Percentiles rank a stretch among this genome's conserved stretches.
Evolutionary conservation across 768 basidiomycete genomes (phyloP).

Genomic region (Leucosporidium yakuticum): DNA sequence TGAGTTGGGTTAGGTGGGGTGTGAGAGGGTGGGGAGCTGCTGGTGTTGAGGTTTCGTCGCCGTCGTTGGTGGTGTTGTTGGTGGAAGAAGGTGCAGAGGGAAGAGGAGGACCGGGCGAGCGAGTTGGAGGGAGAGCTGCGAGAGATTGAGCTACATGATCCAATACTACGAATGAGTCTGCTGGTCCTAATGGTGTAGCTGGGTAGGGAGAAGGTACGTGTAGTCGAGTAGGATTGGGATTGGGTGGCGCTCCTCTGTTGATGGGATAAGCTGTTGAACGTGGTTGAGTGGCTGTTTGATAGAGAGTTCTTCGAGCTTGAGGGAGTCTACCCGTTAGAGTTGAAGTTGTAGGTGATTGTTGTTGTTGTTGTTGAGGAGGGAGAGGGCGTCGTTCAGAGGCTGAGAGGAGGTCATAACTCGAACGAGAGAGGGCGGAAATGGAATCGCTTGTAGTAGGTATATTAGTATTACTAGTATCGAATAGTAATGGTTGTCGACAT

Average conservation of each 20-base stretch:
- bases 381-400: conserved; percentile 40
- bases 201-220: conserved; percentile 2
- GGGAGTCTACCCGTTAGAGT: conserved; percentile 50
- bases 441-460: conserved; percentile 50
- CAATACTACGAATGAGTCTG: conserved; percentile 66
- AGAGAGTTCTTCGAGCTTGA: not conserved
- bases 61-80: conserved; percentile 58
- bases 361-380: not conserved
- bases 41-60: not conserved
- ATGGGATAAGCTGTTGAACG: conserved; percentile 44
- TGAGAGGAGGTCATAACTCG: conserved; percentile 79
- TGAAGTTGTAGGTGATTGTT: not conserved
- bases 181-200: conserved; percentile 9
- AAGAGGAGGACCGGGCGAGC: conserved; percentile 37
- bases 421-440: conserved; percentile 75
- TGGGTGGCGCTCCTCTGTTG: not conserved
- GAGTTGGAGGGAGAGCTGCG: conserved; percentile 51
- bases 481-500: conserved; percentile 30
- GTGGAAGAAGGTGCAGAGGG: conserved; percentile 43
- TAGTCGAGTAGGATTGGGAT: not conserved
- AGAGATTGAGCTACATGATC: conserved; percentile 45
- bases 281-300: conserved; percentile 41
- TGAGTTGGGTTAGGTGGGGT: conserved; percentile 31
- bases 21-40: conserved; percentile 41
- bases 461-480: conserved; percentile 49